These are phyloP conservation scores for Aspergillus fischeri DNA, from an alignment of 2,329 filamentous ascomycete species.

Conservation along the genomic window DNA sequence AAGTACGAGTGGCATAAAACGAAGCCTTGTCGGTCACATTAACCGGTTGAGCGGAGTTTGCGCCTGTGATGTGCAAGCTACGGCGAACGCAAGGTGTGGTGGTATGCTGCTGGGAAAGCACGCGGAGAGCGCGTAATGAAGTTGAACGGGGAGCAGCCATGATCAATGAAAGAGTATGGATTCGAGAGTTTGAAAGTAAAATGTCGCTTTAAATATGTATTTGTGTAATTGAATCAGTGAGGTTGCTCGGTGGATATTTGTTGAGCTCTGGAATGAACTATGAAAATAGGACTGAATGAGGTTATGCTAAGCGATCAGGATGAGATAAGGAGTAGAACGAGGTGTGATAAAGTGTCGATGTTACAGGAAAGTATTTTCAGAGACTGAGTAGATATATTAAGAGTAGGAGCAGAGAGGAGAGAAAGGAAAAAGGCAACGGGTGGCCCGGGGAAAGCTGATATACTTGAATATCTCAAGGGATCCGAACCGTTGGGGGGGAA, in stretches of 20 bases:
- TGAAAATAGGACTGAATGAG: not conserved
- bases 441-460: slow-evolving; percentile 4
- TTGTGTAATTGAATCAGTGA: not conserved
- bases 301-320: not conserved
- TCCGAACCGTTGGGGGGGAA: slow-evolving; percentile 25
- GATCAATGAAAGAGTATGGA: slow-evolving; percentile 13
- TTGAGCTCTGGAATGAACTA: not conserved
- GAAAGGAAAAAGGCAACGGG: slow-evolving; percentile 7
- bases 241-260: not conserved
- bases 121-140: slow-evolving; percentile 43
- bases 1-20: slow-evolving; percentile 48
- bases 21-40: slow-evolving; percentile 49
- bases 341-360: not conserved
- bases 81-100: slow-evolving; percentile 40
- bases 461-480: slow-evolving; percentile 11
- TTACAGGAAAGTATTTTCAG: not conserved
- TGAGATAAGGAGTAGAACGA: not conserved
- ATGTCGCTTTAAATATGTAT: not conserved
- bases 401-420: not conserved
- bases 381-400: not conserved
- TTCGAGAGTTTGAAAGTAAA: not conserved
- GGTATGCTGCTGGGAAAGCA: slow-evolving; percentile 37
- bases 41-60: slow-evolving; percentile 51
- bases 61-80: slow-evolving; percentile 57
- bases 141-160: slow-evolving; percentile 44